Evolutionary conservation across 108 stramenopile species (phyloP).

Genomic region (Cyclotella atomus): DNA sequence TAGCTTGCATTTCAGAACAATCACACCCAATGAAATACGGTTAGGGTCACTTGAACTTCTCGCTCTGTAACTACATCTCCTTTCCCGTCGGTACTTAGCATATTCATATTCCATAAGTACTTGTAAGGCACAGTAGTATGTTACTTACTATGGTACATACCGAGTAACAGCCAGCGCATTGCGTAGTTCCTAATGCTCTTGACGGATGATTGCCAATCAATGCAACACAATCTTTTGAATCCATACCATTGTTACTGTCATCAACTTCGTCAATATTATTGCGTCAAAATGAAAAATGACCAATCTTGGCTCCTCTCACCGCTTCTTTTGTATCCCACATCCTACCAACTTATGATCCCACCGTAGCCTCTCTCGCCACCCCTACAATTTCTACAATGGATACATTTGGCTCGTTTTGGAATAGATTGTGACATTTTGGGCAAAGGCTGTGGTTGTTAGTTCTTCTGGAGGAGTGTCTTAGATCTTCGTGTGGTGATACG

Average conservation of each 20-base stretch:
- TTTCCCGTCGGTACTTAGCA: too few species aligned
- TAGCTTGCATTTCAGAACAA: too few species aligned
- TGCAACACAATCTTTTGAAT: conserved; percentile 50
- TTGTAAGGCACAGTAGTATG: too few species aligned
- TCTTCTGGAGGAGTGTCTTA: conserved; percentile 57
- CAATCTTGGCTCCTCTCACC: conserved; percentile 71
- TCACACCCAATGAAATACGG: too few species aligned
- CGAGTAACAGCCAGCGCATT: too few species aligned
- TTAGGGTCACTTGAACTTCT: too few species aligned
- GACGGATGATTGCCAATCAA: conserved; percentile 90
- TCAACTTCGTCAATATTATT: background rate
- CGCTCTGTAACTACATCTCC: too few species aligned
- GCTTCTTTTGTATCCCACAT: conserved; percentile 89
- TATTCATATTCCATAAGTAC: too few species aligned
- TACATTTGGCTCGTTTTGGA: conserved; percentile 30
- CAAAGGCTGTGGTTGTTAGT: conserved; percentile 52
- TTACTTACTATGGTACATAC: too few species aligned
- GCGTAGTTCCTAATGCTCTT: too few species aligned
- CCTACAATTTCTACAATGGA: conserved; percentile 75
- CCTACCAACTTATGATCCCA: conserved; percentile 80
- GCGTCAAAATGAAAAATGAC: conserved; percentile 71
- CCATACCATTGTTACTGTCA: background rate
- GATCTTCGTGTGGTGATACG: too few species aligned
- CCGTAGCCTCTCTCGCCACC: conserved; percentile 74
- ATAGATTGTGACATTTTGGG: conserved; percentile 27